Conservation (phyloP, 768 basidiomycete species). For the Tulasnella sp. region DNA sequence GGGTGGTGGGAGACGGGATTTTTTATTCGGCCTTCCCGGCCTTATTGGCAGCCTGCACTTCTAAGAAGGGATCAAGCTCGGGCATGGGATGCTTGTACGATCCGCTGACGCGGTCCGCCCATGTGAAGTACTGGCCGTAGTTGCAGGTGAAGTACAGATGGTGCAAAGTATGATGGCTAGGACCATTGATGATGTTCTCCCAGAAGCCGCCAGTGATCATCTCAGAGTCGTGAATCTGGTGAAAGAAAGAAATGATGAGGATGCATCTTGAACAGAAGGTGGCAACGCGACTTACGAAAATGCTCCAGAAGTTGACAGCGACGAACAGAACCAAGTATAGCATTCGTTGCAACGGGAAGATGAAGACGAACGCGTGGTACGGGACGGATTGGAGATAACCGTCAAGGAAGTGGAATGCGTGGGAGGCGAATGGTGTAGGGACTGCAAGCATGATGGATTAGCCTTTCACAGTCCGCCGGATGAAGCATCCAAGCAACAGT, state of each 20-base stretch:
- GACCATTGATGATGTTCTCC: conserved; percentile 91
- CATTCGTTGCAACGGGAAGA: conserved; percentile 82
- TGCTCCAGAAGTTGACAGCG: conserved; percentile 87
- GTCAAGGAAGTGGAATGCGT: conserved; percentile 95
- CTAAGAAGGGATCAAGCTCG: conserved; percentile 73
- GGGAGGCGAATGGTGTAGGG: conserved; percentile 93
- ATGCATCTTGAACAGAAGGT: not conserved
- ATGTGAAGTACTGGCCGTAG: conserved; percentile 96
- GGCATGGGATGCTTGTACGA: conserved; percentile 86
- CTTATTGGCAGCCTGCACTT: conserved; percentile 36
- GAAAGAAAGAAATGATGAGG: not conserved
- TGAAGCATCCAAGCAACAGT: not conserved
- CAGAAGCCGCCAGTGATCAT: conserved; percentile 90
- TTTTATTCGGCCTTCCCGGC: not conserved
- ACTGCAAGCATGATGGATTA: conserved; percentile 36
- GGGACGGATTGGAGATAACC: conserved; percentile 91
- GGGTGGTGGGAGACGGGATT: too few species aligned
- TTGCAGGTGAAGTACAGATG: conserved; percentile 96
- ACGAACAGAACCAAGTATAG: conserved; percentile 81
- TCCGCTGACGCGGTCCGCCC: conserved; percentile 71
- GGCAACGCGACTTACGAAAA: conserved; percentile 48
- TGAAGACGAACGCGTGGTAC: conserved; percentile 82
- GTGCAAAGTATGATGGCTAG: conserved; percentile 94
- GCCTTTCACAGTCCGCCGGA: not conserved
- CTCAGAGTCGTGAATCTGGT: conserved; percentile 94